Percentiles rank a stretch among this genome's conserved stretches.
These are phyloP conservation scores for Xylaria polymorpha DNA, from an alignment of 2,329 filamentous ascomycete species.

Conservation along the genomic window DNA sequence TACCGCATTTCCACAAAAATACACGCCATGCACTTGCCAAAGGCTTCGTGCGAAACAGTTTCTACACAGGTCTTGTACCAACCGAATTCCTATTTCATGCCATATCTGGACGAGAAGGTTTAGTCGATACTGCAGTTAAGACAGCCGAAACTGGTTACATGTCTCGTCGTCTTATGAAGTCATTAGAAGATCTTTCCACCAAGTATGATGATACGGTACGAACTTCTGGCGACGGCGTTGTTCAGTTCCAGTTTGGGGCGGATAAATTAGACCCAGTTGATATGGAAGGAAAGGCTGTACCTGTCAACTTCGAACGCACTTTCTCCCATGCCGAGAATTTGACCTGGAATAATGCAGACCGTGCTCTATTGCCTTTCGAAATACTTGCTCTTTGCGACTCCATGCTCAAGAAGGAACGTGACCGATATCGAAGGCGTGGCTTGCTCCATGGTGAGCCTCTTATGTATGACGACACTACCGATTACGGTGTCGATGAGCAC, in stretches of 20 bases:
- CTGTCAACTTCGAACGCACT: constrained; percentile 91
- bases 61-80: constrained; percentile 90
- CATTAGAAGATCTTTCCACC: constrained; percentile 90
- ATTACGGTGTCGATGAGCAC: constrained; percentile 78
- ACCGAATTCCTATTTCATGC: constrained; percentile 98
- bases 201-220: constrained; percentile 95
- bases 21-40: constrained; percentile 92
- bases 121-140: constrained; percentile 98
- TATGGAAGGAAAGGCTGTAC: constrained; percentile 94
- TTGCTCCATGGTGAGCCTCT: constrained; percentile 72
- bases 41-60: constrained; percentile 96
- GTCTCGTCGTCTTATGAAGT: constrained; percentile 98
- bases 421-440: constrained; percentile 69
- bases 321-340: constrained; percentile 82
- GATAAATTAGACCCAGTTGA: constrained; percentile 96
- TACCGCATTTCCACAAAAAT: constrained; percentile 96
- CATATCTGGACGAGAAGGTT: constrained; percentile 96
- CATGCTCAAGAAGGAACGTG: constrained; percentile 75
- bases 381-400: constrained; percentile 75
- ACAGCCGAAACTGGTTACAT: constrained; percentile 99
- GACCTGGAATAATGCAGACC: constrained; percentile 83
- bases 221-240: constrained; percentile 86
- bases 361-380: constrained; percentile 77
- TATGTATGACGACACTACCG: constrained; percentile 75
- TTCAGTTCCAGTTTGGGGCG: constrained; percentile 97